These are phyloP conservation scores for Salvia sclarea DNA, from an alignment of 305 asterid genomes.

Conservation along the genomic window DNA sequence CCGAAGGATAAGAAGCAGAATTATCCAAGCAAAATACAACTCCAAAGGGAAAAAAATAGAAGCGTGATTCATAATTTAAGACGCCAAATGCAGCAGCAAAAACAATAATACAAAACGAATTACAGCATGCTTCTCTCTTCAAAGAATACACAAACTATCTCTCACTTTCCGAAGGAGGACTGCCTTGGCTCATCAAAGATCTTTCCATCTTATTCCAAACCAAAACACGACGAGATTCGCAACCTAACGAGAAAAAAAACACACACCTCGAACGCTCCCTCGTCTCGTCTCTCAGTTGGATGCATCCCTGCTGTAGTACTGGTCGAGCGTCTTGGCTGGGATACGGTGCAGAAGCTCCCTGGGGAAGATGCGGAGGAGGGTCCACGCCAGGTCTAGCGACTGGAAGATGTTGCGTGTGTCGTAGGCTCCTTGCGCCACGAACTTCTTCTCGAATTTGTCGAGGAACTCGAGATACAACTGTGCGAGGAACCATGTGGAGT, in stretches of 20 bases:
- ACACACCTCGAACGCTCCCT: not conserved
- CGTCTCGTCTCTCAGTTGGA: slow-evolving; percentile 43
- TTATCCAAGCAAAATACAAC: slow-evolving; percentile 13
- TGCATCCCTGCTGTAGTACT: slow-evolving; percentile 86
- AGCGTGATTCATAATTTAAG: not conserved
- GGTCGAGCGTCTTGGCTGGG: slow-evolving; percentile 95
- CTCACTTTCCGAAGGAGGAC: slow-evolving; percentile 17
- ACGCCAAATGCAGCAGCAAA: not conserved
- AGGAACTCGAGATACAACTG: slow-evolving; percentile 97
- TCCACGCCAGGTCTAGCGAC: slow-evolving; percentile 97
- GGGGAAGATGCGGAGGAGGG: slow-evolving; percentile 93
- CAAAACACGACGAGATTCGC: slow-evolving; percentile 8
- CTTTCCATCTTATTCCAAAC: slow-evolving; percentile 37
- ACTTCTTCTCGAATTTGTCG: slow-evolving; percentile 97
- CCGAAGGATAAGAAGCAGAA: slow-evolving; percentile 2
- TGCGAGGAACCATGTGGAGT: slow-evolving; percentile 20
- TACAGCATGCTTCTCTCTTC: slow-evolving; percentile 23
- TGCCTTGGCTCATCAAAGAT: slow-evolving; percentile 28
- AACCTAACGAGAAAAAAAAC: slow-evolving; percentile 3
- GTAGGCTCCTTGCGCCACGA: slow-evolving; percentile 95
- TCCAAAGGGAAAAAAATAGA: not conserved
- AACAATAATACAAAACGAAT: slow-evolving; percentile 32
- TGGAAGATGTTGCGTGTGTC: slow-evolving; percentile 99
- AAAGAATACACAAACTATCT: slow-evolving; percentile 17
- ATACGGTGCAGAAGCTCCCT: slow-evolving; percentile 98